phyloP scores from a whole-genome alignment of 2,329 filamentous ascomycete species.

The Penicillium sp. region DNA sequence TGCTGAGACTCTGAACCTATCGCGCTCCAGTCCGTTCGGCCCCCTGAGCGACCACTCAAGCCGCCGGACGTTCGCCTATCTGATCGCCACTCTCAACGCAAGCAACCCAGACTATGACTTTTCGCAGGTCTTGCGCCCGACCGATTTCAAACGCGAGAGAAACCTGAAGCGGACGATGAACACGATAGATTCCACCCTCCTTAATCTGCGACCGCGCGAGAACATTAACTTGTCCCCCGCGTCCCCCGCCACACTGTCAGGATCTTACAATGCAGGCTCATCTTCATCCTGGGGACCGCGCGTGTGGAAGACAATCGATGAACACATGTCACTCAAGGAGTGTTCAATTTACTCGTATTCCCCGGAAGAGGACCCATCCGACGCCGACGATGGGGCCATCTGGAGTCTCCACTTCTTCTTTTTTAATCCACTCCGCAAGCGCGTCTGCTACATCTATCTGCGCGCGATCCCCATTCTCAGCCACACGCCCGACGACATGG shows the following conservation, averaged over 20 bases:
- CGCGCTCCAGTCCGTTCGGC: slow-evolving; percentile 87
- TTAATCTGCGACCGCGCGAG: slow-evolving; percentile 74
- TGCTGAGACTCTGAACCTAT: slow-evolving; percentile 69
- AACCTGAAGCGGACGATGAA: slow-evolving; percentile 80
- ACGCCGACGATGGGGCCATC: slow-evolving; percentile 89
- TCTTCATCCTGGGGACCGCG: slow-evolving; percentile 77
- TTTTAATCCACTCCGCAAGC: slow-evolving; percentile 89
- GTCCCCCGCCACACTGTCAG: slow-evolving; percentile 45
- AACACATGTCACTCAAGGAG: slow-evolving; percentile 88
- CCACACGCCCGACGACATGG: slow-evolving; percentile 62
- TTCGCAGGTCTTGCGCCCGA: slow-evolving; percentile 83
- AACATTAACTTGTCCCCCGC: slow-evolving; percentile 43
- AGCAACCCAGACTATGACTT: slow-evolving; percentile 98
- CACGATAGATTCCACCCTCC: slow-evolving; percentile 82
- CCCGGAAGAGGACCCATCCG: slow-evolving; percentile 86
- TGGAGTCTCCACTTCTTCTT: slow-evolving; percentile 98
- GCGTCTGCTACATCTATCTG: slow-evolving; percentile 91
- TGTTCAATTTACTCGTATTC: slow-evolving; percentile 89
- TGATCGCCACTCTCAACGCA: slow-evolving; percentile 95
- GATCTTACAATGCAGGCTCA: slow-evolving; percentile 52
- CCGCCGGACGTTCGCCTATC: slow-evolving; percentile 88
- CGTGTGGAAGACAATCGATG: slow-evolving; percentile 91
- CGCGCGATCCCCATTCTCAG: slow-evolving; percentile 74
- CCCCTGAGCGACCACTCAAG: slow-evolving; percentile 84
- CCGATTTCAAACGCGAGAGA: slow-evolving; percentile 85